Base-by-base conservation (phyloP, 1,284 basidiomycete genomes). In the Exsudoporus floridanus region DNA sequence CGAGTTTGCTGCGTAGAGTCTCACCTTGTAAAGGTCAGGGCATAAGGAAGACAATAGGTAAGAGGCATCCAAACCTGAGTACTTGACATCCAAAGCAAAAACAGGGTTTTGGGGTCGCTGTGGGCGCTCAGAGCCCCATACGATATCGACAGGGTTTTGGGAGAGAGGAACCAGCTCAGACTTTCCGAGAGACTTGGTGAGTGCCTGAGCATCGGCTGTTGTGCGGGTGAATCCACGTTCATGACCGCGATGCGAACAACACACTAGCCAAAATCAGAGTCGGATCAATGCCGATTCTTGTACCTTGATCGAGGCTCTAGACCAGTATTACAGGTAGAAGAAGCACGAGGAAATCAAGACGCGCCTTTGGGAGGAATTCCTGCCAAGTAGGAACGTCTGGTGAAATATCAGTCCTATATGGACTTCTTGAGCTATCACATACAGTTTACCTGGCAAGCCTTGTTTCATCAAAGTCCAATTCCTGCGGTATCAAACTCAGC, bases 381-480 rank as follows among this genome's bases (percentile, higher is more conserved):
- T 90, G 84, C 95, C 96, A 97, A 4, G 90, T 90, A 2, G 92
- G 94, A 4, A 96, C 88, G 60, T 90, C 92, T 80, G 68, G 41
- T 14, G 59, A 43, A 45, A 57, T 30, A 52, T 60, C 37, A 53
- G 52, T 31, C 27, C n/a, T 14, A 23, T 33, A 7, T 34, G 6
- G 35, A 46, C 23, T 39, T 12, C 27, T 27, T 7, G 13, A 35
- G 21, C 18, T n/a, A 31, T 14, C 21, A 28, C n/a, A 21, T 5
- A 16, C 16, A 58, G 49, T 56, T 54, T 54, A 86, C 90, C 84
- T 70, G 83, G 83, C 28, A 92, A 67, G 6, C 94, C 95, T 62
- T 90, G 84, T 70, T 92, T 96, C 91, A 96, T 94, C 63, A 98
- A 73, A 2, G 80, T 89, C 95, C 95, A 98, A 58, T 95, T 94